Conservation (phyloP, 1,284 basidiomycete genomes). For the Schizophyllum amplum region DNA sequence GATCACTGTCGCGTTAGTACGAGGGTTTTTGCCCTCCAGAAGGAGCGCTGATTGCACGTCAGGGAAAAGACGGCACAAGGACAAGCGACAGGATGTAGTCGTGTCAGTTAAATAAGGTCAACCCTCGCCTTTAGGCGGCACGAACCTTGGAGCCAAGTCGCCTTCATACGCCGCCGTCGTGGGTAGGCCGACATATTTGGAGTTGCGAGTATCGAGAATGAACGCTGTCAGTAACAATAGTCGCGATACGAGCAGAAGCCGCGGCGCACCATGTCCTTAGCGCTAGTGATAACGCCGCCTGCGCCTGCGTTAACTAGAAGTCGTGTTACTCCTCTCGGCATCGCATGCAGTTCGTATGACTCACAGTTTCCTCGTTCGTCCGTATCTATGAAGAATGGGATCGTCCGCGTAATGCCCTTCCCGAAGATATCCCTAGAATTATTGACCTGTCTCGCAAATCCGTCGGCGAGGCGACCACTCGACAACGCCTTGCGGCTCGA, state of each 20-base stretch:
- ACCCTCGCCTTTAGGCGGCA: neutral
- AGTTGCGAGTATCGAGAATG: neutral
- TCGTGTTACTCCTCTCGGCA: too few species aligned
- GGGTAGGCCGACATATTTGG: too few species aligned
- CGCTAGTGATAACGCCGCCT: constrained; percentile 15
- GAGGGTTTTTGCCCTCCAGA: constrained; percentile 12
- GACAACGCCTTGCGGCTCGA: constrained; percentile 11
- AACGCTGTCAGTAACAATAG: constrained; percentile 14
- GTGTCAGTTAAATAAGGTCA: neutral
- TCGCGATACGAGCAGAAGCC: neutral
- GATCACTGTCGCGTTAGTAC: constrained; percentile 12
- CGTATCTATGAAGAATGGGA: neutral
- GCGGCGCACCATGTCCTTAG: constrained; percentile 13
- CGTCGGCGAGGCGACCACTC: constrained; percentile 12
- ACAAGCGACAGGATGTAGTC: too few species aligned
- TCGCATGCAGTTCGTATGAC: neutral
- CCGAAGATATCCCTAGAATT: constrained; percentile 5
- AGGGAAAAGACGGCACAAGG: neutral
- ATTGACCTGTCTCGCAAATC: constrained; percentile 12
- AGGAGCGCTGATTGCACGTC: neutral
- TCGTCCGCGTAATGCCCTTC: constrained; percentile 1
- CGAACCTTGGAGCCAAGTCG: neutral
- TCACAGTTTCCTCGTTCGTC: neutral
- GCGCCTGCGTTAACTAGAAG: constrained; percentile 14
- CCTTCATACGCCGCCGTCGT: neutral